Evolutionary conservation across 225 moss, liverwort and hornwort genomes (phyloP).

Genomic region (Physcomitrium patens): DNA sequence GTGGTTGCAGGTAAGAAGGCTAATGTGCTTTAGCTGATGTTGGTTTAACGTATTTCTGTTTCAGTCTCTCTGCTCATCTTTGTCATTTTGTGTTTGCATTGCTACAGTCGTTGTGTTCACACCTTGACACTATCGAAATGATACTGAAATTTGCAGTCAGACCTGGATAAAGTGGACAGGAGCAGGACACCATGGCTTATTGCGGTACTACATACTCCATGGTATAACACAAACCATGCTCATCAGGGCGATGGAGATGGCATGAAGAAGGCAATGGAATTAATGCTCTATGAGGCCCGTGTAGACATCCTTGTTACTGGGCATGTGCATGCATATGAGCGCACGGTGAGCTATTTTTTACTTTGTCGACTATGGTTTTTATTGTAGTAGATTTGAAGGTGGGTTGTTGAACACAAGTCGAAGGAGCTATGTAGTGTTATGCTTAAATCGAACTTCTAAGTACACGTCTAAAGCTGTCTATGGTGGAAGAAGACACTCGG

Average conservation of each 20-base stretch:
- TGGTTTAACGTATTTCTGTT: not conserved
- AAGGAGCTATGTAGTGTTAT: not conserved
- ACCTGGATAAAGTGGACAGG: constrained; percentile 66
- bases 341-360: constrained; percentile 50
- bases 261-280: constrained; percentile 65
- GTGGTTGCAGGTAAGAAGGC: constrained; percentile 74
- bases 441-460: not conserved
- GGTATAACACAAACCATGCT: constrained; percentile 84
- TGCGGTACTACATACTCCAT: constrained; percentile 67
- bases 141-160: constrained; percentile 52
- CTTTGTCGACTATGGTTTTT: not conserved
- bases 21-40: not conserved
- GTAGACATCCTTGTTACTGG: constrained; percentile 66
- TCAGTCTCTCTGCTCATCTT: constrained; percentile 5
- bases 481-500: constrained; percentile 5
- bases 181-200: constrained; percentile 74
- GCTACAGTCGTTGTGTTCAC: not conserved
- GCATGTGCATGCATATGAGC: constrained; percentile 85
- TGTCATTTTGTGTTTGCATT: constrained; percentile 3
- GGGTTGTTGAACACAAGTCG: not conserved
- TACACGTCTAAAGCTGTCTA: not conserved
- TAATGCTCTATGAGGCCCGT: constrained; percentile 52
- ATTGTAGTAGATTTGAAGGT: not conserved
- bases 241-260: constrained; percentile 71
- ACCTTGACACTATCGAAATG: constrained; percentile 4